Evolutionary conservation across 441 rosid species (phyloP).

Genomic region (Gossypium gossypioides): DNA sequence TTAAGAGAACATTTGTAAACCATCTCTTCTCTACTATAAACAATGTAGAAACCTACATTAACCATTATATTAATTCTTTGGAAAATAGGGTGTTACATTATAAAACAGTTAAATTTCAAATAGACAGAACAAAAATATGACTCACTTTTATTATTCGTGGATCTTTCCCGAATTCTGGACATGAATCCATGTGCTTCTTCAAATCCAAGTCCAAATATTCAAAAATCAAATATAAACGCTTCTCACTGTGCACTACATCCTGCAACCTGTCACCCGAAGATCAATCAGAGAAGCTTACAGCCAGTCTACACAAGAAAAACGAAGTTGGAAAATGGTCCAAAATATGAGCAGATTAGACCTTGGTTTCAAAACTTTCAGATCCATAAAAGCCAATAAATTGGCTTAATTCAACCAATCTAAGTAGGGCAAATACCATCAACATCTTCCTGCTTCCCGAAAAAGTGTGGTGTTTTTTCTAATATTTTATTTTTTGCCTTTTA

Average conservation of each 20-base stretch:
- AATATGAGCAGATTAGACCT: neutral
- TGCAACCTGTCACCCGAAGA: conserved; percentile 53
- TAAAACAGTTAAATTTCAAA: neutral
- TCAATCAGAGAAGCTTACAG: conserved; percentile 10
- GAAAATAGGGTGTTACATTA: neutral
- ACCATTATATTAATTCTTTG: neutral
- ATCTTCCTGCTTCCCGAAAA: neutral
- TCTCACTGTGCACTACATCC: conserved; percentile 98
- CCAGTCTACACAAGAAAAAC: neutral
- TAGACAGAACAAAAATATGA: conserved; percentile 14
- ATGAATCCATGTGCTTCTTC: conserved; percentile 94
- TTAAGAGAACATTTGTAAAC: neutral
- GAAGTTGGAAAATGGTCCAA: neutral
- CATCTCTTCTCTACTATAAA: neutral
- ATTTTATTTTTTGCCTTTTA: neutral
- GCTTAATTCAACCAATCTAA: neutral
- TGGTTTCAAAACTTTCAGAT: neutral
- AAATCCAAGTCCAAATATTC: conserved; percentile 95
- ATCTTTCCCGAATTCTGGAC: conserved; percentile 85
- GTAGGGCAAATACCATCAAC: neutral
- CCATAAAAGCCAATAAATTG: neutral
- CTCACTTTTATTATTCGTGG: conserved; percentile 73
- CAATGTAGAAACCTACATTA: neutral
- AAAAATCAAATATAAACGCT: conserved; percentile 78
- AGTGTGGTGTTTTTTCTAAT: neutral